phyloP scores from a whole-genome alignment of 2,329 filamentous ascomycete genomes.

The Clarireedia paspali region DNA sequence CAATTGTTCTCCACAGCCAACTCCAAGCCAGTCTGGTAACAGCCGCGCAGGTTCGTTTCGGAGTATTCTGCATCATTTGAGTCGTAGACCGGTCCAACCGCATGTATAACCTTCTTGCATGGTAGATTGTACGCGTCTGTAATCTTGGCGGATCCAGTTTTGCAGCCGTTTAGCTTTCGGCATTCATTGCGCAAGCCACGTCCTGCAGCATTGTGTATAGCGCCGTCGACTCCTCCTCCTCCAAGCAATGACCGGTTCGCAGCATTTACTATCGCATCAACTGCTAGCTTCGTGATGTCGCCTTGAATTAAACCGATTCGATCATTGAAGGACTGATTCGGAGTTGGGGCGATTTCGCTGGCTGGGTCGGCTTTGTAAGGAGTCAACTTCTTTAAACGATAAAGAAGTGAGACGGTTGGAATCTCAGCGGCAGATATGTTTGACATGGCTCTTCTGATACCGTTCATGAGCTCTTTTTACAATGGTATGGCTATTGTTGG shows the following conservation, averaged over 20 bases:
- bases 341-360: conserved; percentile 21
- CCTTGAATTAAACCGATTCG: conserved; percentile 62
- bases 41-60: conserved; percentile 43
- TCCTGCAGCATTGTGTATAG: conserved; percentile 81
- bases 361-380: conserved; percentile 19
- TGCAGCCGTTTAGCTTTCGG: conserved; percentile 60
- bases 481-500: not conserved
- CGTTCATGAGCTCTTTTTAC: conserved; percentile 13
- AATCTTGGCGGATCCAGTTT: conserved; percentile 74
- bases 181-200: conserved; percentile 62
- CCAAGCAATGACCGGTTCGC: conserved; percentile 73
- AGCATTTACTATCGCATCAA: conserved; percentile 88
- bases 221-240: conserved; percentile 84
- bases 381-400: conserved; percentile 25
- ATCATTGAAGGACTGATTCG: conserved; percentile 55
- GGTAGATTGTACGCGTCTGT: conserved; percentile 72
- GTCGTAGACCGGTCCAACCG: conserved; percentile 77
- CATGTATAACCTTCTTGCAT: conserved; percentile 74
- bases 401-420: conserved; percentile 27
- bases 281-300: conserved; percentile 73
- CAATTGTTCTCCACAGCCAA: conserved; percentile 62
- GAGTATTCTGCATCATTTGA: conserved; percentile 33
- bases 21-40: conserved; percentile 66
- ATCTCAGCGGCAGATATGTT: conserved; percentile 23
- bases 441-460: conserved; percentile 23